Evolutionary conservation across 768 basidiomycete genomes (phyloP), one percentile per base, ranked within the genome.

Genomic region (Lactarius tabidus): DNA sequence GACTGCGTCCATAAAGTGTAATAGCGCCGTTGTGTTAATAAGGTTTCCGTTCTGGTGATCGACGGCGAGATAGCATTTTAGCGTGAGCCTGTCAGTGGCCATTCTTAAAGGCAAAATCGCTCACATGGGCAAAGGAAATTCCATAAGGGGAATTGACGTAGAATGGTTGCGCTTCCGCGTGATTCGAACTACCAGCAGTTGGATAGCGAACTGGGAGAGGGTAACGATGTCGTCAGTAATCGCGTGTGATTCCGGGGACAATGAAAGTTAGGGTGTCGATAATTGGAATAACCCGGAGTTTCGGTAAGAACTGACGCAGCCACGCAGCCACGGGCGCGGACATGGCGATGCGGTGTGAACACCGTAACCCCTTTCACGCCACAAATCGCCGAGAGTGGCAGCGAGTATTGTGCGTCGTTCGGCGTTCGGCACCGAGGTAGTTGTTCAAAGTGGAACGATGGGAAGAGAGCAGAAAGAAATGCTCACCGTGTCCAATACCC

Each of bases 71-170:
- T 28, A 28, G 17, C 51, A 48, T n/a, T 45, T 45, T 7, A 58
- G 45, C 20, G 9, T 59, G 29, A 69, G 58, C 65, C 33, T n/a
- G 7, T 67, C 23, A 53, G 17, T n/a, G n/a, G n/a, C n/a, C n/a
- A n/a, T n/a, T 29, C 57, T 12, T 39, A 58, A 17, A 62, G 39
- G 31, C 43, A 29, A 54, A 28, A 60, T 23, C 60, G 18, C 89
- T 68, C 75, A 95, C 96, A 81, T 99, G 96, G 23, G 93, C 97
- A 74, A 99, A 90, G 67, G 95, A 93, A 73, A 99, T 96, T 59
- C 97, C 97, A 75, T 98, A 99, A 3, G 97, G 97, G n/a, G 95
- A 96, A 79, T 99, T 99, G 71, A 99, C 97, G 74, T 99, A 99
- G 82, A 99, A 99, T 1, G 97, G 97, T 74, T 99, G 97, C 9